Evolutionary conservation across 2,329 filamentous ascomycete genomes (phyloP).

Genomic region (Colletotrichum truncatum): DNA sequence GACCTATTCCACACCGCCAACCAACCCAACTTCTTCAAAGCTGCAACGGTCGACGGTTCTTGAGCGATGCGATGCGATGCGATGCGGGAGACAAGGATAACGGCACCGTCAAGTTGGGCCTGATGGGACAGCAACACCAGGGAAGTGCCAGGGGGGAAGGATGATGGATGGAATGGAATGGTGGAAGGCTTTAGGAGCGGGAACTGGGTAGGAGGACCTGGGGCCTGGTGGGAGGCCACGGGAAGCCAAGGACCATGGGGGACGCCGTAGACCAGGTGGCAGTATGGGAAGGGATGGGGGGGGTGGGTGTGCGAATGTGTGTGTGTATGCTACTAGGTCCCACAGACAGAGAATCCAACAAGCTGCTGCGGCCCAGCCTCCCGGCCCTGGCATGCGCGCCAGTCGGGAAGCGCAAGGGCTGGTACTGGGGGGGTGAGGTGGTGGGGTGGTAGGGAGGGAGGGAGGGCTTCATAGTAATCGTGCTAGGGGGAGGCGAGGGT

Average conservation of each 20-base stretch:
- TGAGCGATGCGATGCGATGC: constrained; percentile 26
- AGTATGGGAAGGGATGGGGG: neutral
- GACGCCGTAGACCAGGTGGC: neutral
- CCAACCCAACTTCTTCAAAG: neutral
- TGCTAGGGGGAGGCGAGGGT: neutral
- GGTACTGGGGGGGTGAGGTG: neutral
- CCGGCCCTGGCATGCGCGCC: constrained; percentile 11
- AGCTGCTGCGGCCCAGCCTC: neutral
- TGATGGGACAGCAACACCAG: neutral
- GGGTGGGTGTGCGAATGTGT: neutral
- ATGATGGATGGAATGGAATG: neutral
- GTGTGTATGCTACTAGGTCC: neutral
- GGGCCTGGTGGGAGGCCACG: neutral
- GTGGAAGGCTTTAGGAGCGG: neutral
- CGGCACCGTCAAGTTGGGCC: constrained; percentile 23
- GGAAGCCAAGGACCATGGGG: neutral
- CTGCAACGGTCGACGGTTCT: constrained; percentile 26
- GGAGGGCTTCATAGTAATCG: neutral
- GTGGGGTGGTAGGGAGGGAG: neutral
- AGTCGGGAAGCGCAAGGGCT: constrained; percentile 21
- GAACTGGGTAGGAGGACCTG: neutral
- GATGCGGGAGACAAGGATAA: constrained; percentile 30
- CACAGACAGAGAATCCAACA: neutral
- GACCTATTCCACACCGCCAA: constrained; percentile 1
- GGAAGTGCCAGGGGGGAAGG: neutral